Conservation (phyloP, 768 basidiomycete species). For the Lactarius deliciosus region DNA sequence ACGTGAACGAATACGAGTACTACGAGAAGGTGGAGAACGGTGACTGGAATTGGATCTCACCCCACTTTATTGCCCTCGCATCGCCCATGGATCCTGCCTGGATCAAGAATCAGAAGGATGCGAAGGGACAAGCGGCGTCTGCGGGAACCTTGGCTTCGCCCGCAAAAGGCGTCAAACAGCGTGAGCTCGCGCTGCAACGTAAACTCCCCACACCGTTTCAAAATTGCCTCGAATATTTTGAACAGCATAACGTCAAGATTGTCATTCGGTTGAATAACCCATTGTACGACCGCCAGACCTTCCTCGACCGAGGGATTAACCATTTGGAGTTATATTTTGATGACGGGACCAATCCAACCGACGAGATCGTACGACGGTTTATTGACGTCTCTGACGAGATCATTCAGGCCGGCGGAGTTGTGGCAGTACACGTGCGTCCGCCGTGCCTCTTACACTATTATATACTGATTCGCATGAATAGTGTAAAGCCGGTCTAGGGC, state of each 20-base stretch:
- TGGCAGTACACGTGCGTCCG: conserved; percentile 79
- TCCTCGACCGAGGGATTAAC: conserved; percentile 80
- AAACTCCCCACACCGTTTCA: conserved; percentile 78
- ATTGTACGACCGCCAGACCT: conserved; percentile 80
- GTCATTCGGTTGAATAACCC: conserved; percentile 94
- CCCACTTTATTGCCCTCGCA: conserved; percentile 91
- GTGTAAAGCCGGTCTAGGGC: conserved; percentile 96
- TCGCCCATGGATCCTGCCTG: conserved; percentile 82
- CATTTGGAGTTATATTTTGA: conserved; percentile 95
- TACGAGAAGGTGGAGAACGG: conserved; percentile 96
- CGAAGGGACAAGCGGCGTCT: conserved; percentile 61
- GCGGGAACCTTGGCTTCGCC: conserved; percentile 32
- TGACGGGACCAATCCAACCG: conserved; percentile 96
- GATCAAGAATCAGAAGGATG: conserved; percentile 72
- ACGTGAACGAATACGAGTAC: conserved; percentile 87
- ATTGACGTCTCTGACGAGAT: conserved; percentile 80
- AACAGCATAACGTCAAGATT: conserved; percentile 80
- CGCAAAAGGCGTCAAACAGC: conserved; percentile 38
- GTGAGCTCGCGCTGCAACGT: conserved; percentile 59
- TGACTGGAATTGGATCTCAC: conserved; percentile 95
- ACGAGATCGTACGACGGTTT: conserved; percentile 91
- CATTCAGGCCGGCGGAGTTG: conserved; percentile 74
- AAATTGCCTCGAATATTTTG: conserved; percentile 93
- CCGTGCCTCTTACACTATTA: conserved; percentile 11
- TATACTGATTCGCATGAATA: conserved; percentile 37